phyloP scores from a whole-genome alignment of 176 grass and related monocot genomes.

The Musa schizocarpa region DNA sequence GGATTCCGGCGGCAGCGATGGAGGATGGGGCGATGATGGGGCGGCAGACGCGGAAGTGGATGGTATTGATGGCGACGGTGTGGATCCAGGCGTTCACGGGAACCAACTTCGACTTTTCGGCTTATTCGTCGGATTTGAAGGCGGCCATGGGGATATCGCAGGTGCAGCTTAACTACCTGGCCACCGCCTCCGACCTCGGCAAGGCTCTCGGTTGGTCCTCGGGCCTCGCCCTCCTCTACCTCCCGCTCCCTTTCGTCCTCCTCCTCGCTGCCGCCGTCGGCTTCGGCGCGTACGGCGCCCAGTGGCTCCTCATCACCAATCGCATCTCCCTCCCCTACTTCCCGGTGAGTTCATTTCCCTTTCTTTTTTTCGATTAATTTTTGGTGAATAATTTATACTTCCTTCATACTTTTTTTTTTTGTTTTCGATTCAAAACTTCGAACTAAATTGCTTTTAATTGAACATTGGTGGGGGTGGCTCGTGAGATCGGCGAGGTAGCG shows the following conservation, averaged over 20 bases:
- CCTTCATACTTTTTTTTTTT: background rate
- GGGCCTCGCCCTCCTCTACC: constrained; percentile 54
- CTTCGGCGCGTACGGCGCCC: constrained; percentile 47
- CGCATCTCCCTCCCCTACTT: constrained; percentile 41
- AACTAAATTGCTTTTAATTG: too few relatives aligned
- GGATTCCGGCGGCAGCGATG: background rate
- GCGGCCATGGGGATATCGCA: constrained; percentile 52
- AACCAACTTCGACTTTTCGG: constrained; percentile 97
- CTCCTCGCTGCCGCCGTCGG: constrained; percentile 46
- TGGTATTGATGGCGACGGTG: constrained; percentile 53
- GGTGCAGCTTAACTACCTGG: constrained; percentile 71
- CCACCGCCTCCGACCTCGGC: constrained; percentile 86
- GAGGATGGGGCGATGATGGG: background rate
- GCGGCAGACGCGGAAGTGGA: constrained; percentile 42
- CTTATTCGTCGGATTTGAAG: constrained; percentile 79
- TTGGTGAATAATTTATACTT: background rate
- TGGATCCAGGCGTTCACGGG: constrained; percentile 94
- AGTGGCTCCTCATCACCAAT: constrained; percentile 42
- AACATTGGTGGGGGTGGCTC: too few relatives aligned
- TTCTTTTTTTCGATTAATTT: background rate
- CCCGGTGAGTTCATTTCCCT: constrained; percentile 24
- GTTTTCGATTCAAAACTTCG: background rate
- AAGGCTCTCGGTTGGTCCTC: constrained; percentile 81
- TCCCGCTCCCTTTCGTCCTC: constrained; percentile 61
- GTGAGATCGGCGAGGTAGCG: too few relatives aligned